These are phyloP conservation scores for Spathaspora boniae DNA, from an alignment of 805 yeast genomes.

Conservation along the genomic window DNA sequence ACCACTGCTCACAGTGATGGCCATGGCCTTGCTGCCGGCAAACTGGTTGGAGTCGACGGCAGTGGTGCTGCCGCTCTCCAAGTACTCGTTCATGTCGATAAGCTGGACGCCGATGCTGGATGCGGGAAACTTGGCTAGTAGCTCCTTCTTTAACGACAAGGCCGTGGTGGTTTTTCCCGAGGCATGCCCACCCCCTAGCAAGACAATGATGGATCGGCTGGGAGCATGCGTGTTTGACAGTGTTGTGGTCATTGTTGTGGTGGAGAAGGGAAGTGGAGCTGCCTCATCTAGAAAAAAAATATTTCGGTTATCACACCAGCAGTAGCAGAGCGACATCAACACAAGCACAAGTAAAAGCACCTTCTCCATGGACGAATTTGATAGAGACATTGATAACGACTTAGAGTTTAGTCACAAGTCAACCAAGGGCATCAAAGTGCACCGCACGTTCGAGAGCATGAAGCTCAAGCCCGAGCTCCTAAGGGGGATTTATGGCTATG, in stretches of 20 bases:
- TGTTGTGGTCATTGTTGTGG: conserved; percentile 1
- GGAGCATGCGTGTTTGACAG: no score
- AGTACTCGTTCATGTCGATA: conserved; percentile 45
- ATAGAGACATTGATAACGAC: conserved; percentile 55
- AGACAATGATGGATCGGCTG: conserved; percentile 30
- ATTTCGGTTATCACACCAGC: conserved; percentile 1
- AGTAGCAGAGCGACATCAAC: no score
- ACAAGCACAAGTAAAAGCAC: background rate
- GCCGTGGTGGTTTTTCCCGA: conserved; percentile 49
- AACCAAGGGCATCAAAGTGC: conserved; percentile 54
- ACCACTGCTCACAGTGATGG: conserved; percentile 27
- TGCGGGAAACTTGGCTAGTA: conserved; percentile 12
- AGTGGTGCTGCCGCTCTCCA: conserved; percentile 16
- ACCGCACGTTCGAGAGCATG: conserved; percentile 45
- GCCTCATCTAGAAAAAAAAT: conserved; percentile 3
- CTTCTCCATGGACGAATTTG: conserved; percentile 45
- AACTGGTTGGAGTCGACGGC: conserved; percentile 20
- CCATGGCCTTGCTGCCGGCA: conserved; percentile 21
- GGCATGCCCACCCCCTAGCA: conserved; percentile 63
- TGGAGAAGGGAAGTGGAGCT: background rate
- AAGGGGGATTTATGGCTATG: conserved; percentile 74
- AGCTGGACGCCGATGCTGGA: conserved; percentile 21
- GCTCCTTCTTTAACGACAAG: conserved; percentile 29
- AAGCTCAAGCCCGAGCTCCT: conserved; percentile 35
- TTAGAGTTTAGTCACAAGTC: conserved; percentile 39